These are phyloP conservation scores for Candida rishiriensis DNA, from an alignment of 805 yeast genomes.

Conservation along the genomic window DNA sequence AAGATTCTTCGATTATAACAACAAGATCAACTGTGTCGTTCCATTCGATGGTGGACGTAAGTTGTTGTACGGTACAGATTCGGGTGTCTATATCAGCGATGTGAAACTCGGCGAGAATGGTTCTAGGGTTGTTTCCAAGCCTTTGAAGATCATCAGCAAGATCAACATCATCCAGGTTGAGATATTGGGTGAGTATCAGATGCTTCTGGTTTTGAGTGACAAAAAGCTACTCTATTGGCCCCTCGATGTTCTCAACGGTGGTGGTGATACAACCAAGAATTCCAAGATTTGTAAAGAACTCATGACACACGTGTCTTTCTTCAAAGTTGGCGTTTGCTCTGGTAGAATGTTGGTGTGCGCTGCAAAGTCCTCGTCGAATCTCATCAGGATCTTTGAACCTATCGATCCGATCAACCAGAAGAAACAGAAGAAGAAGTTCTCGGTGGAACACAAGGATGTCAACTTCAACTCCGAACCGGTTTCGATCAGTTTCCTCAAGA, in stretches of 20 bases:
- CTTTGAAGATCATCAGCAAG: constrained; percentile 69
- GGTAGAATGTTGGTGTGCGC: constrained; percentile 88
- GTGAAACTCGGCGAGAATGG: constrained; percentile 49
- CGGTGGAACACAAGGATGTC: constrained; percentile 68
- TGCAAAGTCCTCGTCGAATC: constrained; percentile 75
- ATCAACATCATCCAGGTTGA: constrained; percentile 83
- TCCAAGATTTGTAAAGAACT: constrained; percentile 70
- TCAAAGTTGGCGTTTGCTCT: constrained; percentile 88
- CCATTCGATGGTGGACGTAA: constrained; percentile 95
- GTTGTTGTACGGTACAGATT: constrained; percentile 83
- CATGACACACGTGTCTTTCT: constrained; percentile 82
- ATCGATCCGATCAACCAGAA: constrained; percentile 62
- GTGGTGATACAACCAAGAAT: constrained; percentile 44
- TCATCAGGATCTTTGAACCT: constrained; percentile 84
- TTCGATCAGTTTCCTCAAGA: constrained; percentile 83
- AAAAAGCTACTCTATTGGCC: constrained; percentile 76
- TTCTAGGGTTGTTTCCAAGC: constrained; percentile 55
- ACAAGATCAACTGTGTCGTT: constrained; percentile 84
- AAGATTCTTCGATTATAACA: constrained; percentile 65
- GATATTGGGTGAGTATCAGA: constrained; percentile 85
- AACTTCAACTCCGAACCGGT: constrained; percentile 85
- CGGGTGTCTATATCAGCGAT: constrained; percentile 83
- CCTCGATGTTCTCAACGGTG: constrained; percentile 55
- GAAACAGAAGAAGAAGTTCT: constrained; percentile 66
- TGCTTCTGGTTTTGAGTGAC: constrained; percentile 76